A percentile compares a stretch with the other conserved stretches of the same genome.
Conservation (phyloP, 768 basidiomycete species). For the Punctularia strigosozonata region DNA sequence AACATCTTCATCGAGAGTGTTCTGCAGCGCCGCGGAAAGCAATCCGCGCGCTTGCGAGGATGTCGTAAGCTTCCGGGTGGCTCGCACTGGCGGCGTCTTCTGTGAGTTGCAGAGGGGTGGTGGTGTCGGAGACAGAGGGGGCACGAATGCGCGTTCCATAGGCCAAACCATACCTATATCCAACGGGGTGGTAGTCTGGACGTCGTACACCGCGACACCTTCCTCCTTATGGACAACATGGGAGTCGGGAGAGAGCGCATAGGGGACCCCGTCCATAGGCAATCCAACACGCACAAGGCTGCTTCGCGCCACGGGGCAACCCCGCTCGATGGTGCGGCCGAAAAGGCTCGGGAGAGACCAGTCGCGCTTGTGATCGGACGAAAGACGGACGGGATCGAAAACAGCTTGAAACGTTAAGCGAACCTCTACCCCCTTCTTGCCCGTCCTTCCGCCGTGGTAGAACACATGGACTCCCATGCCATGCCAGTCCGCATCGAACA, state of each 20-base stretch:
- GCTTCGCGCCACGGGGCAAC: constrained; percentile 60
- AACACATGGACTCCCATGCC: constrained; percentile 72
- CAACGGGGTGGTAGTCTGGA: constrained; percentile 31
- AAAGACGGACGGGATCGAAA: constrained; percentile 58
- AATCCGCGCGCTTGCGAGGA: constrained; percentile 66
- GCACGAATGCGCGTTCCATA: constrained; percentile 34
- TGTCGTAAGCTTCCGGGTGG: too few species aligned
- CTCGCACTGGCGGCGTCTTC: too few species aligned
- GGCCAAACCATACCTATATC: constrained; percentile 50
- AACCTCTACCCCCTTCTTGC: constrained; percentile 46
- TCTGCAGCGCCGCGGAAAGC: constrained; percentile 56
- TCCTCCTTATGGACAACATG: too few species aligned
- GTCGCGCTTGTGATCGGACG: constrained; percentile 45
- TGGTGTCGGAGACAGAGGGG: constrained; percentile 33
- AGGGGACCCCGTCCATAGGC: constrained; percentile 28
- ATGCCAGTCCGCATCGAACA: constrained; percentile 91
- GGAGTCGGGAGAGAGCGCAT: constrained; percentile 41
- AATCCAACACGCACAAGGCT: constrained; percentile 42
- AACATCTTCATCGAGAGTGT: constrained; percentile 34
- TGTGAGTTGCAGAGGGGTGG: neutral
- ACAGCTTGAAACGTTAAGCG: constrained; percentile 65
- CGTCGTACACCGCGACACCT: too few species aligned
- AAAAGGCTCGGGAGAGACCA: constrained; percentile 67
- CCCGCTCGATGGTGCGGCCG: constrained; percentile 44
- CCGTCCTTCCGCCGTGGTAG: constrained; percentile 42